Percentiles rank a stretch among this genome's conserved stretches.
phyloP scores from a whole-genome alignment of 345 rosid genomes.

The Ceriops decandra region DNA sequence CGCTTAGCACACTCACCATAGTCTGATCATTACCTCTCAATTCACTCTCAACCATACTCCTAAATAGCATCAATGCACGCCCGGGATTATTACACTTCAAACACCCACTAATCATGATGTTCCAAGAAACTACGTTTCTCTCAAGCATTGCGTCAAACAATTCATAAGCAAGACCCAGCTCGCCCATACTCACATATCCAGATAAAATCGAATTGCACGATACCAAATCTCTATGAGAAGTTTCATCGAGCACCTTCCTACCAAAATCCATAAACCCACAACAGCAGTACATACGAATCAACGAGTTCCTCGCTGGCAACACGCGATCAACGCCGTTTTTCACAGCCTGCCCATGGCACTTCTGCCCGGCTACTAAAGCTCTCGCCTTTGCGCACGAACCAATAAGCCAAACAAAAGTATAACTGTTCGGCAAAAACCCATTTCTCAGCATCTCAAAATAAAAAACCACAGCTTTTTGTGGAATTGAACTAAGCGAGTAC shows the following conservation, averaged over 20 bases:
- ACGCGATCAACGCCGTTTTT: conserved; percentile 47
- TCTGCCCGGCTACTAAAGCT: conserved; percentile 27
- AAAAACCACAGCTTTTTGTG: conserved; percentile 37
- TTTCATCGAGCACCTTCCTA: conserved; percentile 50
- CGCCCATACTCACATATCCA: conserved; percentile 29
- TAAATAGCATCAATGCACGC: conserved; percentile 44
- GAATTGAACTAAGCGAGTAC: conserved; percentile 40
- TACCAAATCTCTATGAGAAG: conserved; percentile 45
- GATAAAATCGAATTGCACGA: conserved; percentile 50
- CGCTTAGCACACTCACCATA: conserved; percentile 40
- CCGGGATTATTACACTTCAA: conserved; percentile 20
- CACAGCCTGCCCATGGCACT: conserved; percentile 60
- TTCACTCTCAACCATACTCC: conserved; percentile 46
- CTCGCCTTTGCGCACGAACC: conserved; percentile 37
- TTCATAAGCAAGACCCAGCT: conserved; percentile 37
- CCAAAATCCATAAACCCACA: conserved; percentile 39
- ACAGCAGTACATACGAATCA: conserved; percentile 48
- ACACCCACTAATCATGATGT: conserved; percentile 56
- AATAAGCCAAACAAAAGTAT: conserved; percentile 52
- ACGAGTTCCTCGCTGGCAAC: conserved; percentile 56
- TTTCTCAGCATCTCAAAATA: conserved; percentile 40
- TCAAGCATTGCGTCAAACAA: conserved; percentile 49
- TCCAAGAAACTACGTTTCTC: conserved; percentile 55
- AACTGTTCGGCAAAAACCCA: conserved; percentile 59
- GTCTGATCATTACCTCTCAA: conserved; percentile 39